Base-by-base conservation (phyloP, 2,329 filamentous ascomycete species). In the Aspergillus thermomutatus region DNA sequence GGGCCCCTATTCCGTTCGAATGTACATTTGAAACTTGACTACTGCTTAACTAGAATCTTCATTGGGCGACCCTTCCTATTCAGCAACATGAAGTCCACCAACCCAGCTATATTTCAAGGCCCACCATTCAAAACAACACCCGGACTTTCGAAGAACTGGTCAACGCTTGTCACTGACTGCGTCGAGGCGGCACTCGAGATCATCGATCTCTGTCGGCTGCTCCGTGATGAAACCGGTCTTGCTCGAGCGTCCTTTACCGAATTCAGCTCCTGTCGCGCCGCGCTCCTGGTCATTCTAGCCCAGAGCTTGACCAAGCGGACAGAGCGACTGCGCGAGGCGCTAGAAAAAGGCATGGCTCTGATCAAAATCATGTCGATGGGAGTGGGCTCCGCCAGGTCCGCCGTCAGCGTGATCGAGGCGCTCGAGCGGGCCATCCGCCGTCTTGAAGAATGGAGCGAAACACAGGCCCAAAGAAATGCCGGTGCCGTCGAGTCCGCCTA, bases 161-260 rank as follows among this genome's bases (percentile, higher is more conserved):
- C 67, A 5, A 71, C 66, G 4, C 71, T 83, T n/a, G 78, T 83
- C 19, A 74, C 73, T 3, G 79, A 82, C 56, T 83, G 81, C 54
- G 79, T 83, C 9, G 77, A 82, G 54, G 81, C 81, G 2, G 81
- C 82, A 2, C 66, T 82, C 27, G 75, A 78, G 55, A 78, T 82
- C 10, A 74, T 83, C 19, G 77, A 81, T 46, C 75, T 82, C 4
- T 82, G 81, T 59, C 77, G 77, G 43, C 69, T 78, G 3, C 75
- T 83, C 4, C 76, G 78, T 41, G 77, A 77, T 47, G 79, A 77
- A n/a, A 77, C 79, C 14, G 82, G 81, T 17, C 79, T 83, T 52
- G 81, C 82, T 5, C 77, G 80, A 28, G 80, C 81, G 2, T 82
- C 80, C 0, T 83, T 83, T 61, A 82, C 80, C 3, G 82, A 84